A percentile compares a stretch with the other conserved stretches of the same genome.
Evolutionary conservation across 805 yeast species (phyloP).

Genomic region (Yamadazyma tumulicola): DNA sequence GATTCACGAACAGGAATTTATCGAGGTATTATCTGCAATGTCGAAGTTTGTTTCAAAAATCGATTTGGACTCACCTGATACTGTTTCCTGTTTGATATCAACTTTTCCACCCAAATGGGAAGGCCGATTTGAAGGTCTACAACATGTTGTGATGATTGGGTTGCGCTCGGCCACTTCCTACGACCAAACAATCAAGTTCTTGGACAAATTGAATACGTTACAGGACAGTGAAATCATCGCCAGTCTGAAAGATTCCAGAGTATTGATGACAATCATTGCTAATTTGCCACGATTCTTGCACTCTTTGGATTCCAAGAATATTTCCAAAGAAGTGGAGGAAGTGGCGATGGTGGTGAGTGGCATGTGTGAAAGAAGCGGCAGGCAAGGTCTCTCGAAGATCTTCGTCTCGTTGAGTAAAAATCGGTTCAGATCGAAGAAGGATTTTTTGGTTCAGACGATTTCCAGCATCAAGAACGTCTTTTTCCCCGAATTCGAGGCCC

Average conservation of each 20-base stretch:
- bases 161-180: slow-evolving; percentile 76
- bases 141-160: slow-evolving; percentile 75
- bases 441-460: slow-evolving; percentile 78
- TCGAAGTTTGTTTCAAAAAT: slow-evolving; percentile 82
- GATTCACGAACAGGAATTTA: slow-evolving; percentile 87
- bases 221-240: slow-evolving; percentile 77
- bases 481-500: slow-evolving; percentile 73
- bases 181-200: slow-evolving; percentile 68
- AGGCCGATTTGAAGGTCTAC: slow-evolving; percentile 87
- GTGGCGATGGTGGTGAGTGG: slow-evolving; percentile 45
- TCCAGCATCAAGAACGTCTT: slow-evolving; percentile 63
- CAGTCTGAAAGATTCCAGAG: slow-evolving; percentile 55
- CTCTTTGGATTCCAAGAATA: slow-evolving; percentile 57
- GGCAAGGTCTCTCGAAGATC: slow-evolving; percentile 63
- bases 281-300: slow-evolving; percentile 83
- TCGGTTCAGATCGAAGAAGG: slow-evolving; percentile 85
- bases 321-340: slow-evolving; percentile 46
- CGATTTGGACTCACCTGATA: slow-evolving; percentile 79
- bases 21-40: slow-evolving; percentile 79
- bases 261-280: slow-evolving; percentile 68
- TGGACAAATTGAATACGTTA: slow-evolving; percentile 66
- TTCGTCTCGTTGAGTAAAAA: slow-evolving; percentile 72
- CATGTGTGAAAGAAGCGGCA: slow-evolving; percentile 57
- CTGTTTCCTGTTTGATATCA: slow-evolving; percentile 75
- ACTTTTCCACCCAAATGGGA: slow-evolving; percentile 97